phyloP scores from a whole-genome alignment of 129 eudicot genomes.

The Lonicera japonica region DNA sequence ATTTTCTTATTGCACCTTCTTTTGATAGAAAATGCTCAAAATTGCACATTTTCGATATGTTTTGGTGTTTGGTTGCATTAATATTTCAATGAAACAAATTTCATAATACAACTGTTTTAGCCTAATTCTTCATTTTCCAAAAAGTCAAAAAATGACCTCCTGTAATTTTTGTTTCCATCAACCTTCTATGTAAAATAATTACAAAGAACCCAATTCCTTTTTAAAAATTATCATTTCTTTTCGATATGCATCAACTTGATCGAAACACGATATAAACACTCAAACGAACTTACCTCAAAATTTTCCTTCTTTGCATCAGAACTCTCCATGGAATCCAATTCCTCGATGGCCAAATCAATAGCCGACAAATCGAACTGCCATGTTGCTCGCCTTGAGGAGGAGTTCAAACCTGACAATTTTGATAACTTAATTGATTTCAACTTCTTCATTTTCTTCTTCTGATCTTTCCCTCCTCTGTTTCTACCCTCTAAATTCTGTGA shows the following conservation, averaged over 20 bases:
- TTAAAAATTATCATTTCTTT: no score
- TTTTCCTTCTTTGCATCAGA: conserved; percentile 28
- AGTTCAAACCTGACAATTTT: conserved; percentile 11
- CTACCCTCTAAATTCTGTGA: conserved; percentile 9
- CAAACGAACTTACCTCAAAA: conserved; percentile 20
- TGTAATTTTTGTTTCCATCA: no score
- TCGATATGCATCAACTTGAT: no score
- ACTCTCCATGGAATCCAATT: conserved; percentile 7
- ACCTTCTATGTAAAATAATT: no score
- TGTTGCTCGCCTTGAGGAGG: conserved; percentile 14
- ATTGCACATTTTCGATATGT: no score
- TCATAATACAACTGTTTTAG: no score
- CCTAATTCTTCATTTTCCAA: no score
- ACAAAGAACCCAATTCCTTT: no score
- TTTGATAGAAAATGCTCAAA: neutral
- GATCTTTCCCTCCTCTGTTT: conserved; percentile 28
- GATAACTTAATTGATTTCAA: conserved; percentile 27
- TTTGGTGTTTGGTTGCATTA: no score
- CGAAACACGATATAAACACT: neutral
- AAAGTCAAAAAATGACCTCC: no score
- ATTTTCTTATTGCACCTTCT: no score
- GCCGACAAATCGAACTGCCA: conserved; percentile 8
- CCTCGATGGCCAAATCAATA: conserved; percentile 10
- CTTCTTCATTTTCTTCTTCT: conserved; percentile 28
- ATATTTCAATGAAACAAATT: no score